Base-by-base conservation (phyloP, 768 basidiomycete species). In the Phylloporus scabripes region DNA sequence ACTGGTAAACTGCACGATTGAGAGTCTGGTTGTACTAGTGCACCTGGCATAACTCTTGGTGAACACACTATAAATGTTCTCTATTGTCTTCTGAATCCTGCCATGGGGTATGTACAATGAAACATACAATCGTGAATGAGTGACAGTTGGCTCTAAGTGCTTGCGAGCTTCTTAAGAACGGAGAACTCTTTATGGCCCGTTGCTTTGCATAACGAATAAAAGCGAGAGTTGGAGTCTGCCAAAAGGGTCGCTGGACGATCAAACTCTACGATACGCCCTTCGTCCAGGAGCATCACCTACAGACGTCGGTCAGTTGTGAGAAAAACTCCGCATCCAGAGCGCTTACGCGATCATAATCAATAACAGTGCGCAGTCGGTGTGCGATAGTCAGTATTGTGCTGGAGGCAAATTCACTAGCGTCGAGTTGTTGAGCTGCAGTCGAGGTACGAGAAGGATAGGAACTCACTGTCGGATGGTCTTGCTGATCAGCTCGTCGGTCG, bases 341-440 rank as follows among this genome's bases (percentile, higher is more conserved):
- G 71, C 83, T 50, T 68, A 85, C 86, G 55, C 83, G 77, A 63
- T 92, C 84, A 56, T 91, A 92, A 59, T 92, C 88, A 48, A 92
- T 89, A 42, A 87, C 83, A 3, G 85, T 87, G 4, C 83, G 75
- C 48, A 88, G 71, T 9, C 84, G 79, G 68, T 92, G 89, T 11
- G 89, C 88, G 48, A 92, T 89, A 1, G 87, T 91, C 28, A 91
- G 67, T 48, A 90, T 87, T 0, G 87, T 92, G 62, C 85, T 88
- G 15, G 83, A 76, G 4, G 85, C 80, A 54, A 91, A 92, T 70
- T 85, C 82, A 11, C 84, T 87, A 58, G 4, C 38, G 18, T 45
- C 28, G 20, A 36, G 32, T 20, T 14, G 33, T 48, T 3, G 21
- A 55, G 50, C 41, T 15, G 7, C 14, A 5, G 10, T 37, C 29